These are phyloP conservation scores for Ilyonectria destructans DNA, from an alignment of 2,329 filamentous ascomycete genomes.

Conservation along the genomic window DNA sequence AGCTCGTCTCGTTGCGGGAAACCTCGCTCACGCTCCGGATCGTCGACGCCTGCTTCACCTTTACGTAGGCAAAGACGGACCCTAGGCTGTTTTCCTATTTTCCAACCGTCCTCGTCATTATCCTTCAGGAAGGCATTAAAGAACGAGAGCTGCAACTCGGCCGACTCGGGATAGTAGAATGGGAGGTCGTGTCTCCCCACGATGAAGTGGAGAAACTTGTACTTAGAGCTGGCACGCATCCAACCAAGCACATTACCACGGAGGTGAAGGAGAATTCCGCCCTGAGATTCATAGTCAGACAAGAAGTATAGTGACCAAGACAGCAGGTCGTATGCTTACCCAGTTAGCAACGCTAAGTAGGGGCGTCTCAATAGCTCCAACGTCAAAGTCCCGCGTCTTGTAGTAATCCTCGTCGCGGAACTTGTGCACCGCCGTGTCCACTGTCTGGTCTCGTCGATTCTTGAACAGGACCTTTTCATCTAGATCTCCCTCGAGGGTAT, in stretches of 20 bases:
- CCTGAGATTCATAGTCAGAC: constrained; percentile 46
- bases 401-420: constrained; percentile 78
- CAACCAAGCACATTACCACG: constrained; percentile 80
- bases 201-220: constrained; percentile 80
- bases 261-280: constrained; percentile 78
- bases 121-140: constrained; percentile 80
- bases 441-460: constrained; percentile 65
- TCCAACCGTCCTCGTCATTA: constrained; percentile 73
- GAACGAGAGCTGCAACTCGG: constrained; percentile 78
- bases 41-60: constrained; percentile 78
- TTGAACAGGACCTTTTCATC: constrained; percentile 64
- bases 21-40: constrained; percentile 71
- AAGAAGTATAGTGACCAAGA: too few species aligned
- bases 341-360: constrained; percentile 79
- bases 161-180: constrained; percentile 80
- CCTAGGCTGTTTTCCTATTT: constrained; percentile 68
- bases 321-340: constrained; percentile 46
- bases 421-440: constrained; percentile 63
- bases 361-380: constrained; percentile 78
- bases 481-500: constrained; percentile 73
- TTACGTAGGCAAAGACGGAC: constrained; percentile 76
- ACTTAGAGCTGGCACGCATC: constrained; percentile 73
- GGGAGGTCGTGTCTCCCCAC: constrained; percentile 80
- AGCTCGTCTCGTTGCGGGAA: constrained; percentile 71
- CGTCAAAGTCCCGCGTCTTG: constrained; percentile 74